A percentile compares a stretch with the other conserved stretches of the same genome.
Conservation (phyloP, 306 rosid genomes). For the Biancaea sappan region DNA sequence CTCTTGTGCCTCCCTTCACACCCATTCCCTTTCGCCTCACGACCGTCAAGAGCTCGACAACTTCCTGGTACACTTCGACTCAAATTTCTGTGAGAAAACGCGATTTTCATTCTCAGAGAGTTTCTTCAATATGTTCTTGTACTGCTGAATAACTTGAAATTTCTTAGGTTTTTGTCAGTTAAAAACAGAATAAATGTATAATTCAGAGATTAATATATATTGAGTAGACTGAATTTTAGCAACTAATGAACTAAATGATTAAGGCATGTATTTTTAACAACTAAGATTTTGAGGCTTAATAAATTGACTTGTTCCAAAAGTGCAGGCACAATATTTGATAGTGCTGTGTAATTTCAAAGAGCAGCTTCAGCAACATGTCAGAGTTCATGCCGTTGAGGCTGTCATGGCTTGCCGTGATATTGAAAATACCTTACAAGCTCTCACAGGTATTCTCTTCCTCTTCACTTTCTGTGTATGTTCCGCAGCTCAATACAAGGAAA, state of each 20-base stretch:
- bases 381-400: slow-evolving; percentile 98
- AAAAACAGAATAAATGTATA: too few species aligned
- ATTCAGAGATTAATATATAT: too few species aligned
- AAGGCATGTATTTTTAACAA: too few species aligned
- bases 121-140: too few species aligned
- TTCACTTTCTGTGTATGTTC: too few species aligned
- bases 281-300: not conserved
- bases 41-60: slow-evolving; percentile 93
- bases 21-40: slow-evolving; percentile 68
- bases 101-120: too few species aligned
- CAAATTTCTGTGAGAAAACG: not conserved
- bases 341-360: slow-evolving; percentile 87
- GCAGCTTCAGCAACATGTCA: slow-evolving; percentile 96
- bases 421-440: slow-evolving; percentile 88
- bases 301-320: not conserved
- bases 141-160: too few species aligned
- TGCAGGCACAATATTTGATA: slow-evolving; percentile 84
- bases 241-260: too few species aligned
- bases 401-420: slow-evolving; percentile 99
- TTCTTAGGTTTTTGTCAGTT: too few species aligned
- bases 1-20: slow-evolving; percentile 64
- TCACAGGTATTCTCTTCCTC: slow-evolving; percentile 55
- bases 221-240: too few species aligned
- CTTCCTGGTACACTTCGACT: slow-evolving; percentile 52
- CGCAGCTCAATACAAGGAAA: too few species aligned